Evolutionary conservation across 2,329 filamentous ascomycete genomes (phyloP).

Genomic region (Exophiala calicioides): DNA sequence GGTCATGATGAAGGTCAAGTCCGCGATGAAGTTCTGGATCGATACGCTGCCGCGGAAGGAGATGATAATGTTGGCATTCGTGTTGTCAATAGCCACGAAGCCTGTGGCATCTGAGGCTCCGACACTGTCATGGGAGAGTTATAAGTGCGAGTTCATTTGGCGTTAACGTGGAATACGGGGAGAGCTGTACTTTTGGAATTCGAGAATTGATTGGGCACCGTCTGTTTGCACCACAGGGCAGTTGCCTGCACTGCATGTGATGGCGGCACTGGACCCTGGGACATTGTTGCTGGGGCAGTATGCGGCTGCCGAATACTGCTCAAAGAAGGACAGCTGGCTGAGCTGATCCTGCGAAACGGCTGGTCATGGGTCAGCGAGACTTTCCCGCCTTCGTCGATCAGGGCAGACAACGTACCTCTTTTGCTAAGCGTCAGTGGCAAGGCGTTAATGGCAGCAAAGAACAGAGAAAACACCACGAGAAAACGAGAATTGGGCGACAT

Average conservation of each 20-base stretch:
- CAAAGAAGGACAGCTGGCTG: conserved; percentile 48
- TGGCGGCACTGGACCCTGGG: conserved; percentile 41
- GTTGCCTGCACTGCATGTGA: conserved; percentile 49
- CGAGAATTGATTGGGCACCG: conserved; percentile 47
- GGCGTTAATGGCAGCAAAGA: conserved; percentile 1
- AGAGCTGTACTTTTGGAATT: conserved; percentile 50
- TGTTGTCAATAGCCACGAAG: conserved; percentile 49
- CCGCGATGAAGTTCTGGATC: conserved; percentile 35
- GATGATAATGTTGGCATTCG: conserved; percentile 41
- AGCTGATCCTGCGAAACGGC: conserved; percentile 45
- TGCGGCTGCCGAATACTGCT: conserved; percentile 55
- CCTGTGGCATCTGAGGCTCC: conserved; percentile 45
- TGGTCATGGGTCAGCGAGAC: conserved; percentile 18
- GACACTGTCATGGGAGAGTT: conserved; percentile 27
- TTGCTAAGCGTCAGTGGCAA: conserved; percentile 9
- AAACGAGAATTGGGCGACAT: conserved; percentile 5
- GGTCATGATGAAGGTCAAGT: conserved; percentile 33
- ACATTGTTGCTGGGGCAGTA: conserved; percentile 55
- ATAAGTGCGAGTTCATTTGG: conserved; percentile 2
- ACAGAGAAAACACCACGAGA: not conserved
- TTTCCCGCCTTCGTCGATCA: not conserved
- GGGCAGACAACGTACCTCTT: conserved; percentile 12
- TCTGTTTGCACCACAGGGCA: conserved; percentile 52
- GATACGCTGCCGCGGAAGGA: conserved; percentile 39
- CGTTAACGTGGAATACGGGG: conserved; percentile 6